Base-by-base conservation (phyloP, 352 stramenopile genomes). In the Globisporangium radiosum region DNA sequence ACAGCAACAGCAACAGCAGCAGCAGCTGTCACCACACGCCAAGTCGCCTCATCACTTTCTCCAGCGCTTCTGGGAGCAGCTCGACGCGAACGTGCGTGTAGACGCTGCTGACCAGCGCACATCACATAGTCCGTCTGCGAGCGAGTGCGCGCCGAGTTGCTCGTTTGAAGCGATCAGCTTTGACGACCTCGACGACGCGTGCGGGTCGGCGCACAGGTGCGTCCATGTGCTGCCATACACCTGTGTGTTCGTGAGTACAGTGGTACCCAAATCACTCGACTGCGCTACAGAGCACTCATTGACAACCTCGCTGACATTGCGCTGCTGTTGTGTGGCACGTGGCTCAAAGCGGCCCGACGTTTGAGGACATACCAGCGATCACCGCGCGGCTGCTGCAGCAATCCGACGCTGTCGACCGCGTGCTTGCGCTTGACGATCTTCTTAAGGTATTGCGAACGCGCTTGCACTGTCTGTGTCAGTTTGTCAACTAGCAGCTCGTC, bases 151-250 rank as follows among this genome's bases (percentile, higher is more conserved):
- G 4, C 59, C 68, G 13, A 71, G 56, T 39, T 66, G 52, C 45
- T 74, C 68, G 6, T 76, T 72, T 40, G 72, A 81, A 40, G 66
- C 65, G 13, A 57, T 85, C 15, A 75, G 58, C 5, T 81, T 85
- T 45, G 71, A 80, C 15, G 72, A 80, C 37, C 59, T 71, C 7
- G 62, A 71, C 38, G 75, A 78, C n/a, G 60, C 72, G 44, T 77
- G 62, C 5, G 64, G 61, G 44, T 78, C 71, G 11, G 64, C 62
- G 5, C 63, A 69, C 57, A 85, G 72, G 75, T 85, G 49, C 7
- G 59, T 43, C 5, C 13, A 13, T 19, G 1, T 11, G 49, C 2
- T 33, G 25, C 25, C 25, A 33, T 33, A 3, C 25, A 33, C 25
- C 25, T 33, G 25, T 33, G 25, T 33, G 25, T 33, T 33, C 25